Conservation (phyloP, 371 early-diverging fungal genomes). For the Mortierella sp. region DNA sequence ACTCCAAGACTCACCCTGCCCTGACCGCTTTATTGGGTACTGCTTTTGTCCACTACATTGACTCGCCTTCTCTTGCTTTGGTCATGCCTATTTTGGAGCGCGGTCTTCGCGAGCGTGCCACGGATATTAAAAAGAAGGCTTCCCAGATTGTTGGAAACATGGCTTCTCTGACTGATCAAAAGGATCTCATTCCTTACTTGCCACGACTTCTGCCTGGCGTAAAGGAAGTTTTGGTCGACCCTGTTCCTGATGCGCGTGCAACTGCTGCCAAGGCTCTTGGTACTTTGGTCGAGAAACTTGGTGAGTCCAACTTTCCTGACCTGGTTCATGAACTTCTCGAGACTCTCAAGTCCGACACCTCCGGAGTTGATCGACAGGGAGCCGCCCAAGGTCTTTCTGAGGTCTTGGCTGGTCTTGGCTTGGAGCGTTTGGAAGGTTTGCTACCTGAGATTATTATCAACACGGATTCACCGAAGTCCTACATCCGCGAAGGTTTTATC, state of each 20-base stretch:
- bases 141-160: conserved; percentile 98
- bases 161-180: conserved; percentile 92
- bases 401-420: conserved; percentile 91
- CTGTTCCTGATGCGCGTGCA: conserved; percentile 96
- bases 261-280: conserved; percentile 96
- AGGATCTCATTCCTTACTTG: conserved; percentile 92
- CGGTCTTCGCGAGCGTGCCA: conserved; percentile 90
- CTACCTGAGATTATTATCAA: conserved; percentile 93
- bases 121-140: conserved; percentile 92
- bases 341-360: conserved; percentile 88
- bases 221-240: conserved; percentile 92
- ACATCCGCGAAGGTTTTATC: conserved; percentile 97
- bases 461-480: conserved; percentile 77
- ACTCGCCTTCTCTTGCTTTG: conserved; percentile 95
- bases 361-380: conserved; percentile 95
- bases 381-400: conserved; percentile 98
- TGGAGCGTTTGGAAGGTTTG: conserved; percentile 88
- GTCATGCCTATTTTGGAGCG: conserved; percentile 95
- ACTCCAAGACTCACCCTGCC: conserved; percentile 84
- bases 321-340: conserved; percentile 87
- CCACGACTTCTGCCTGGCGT: conserved; percentile 86
- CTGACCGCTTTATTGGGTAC: conserved; percentile 90
- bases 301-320: conserved; percentile 94
- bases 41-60: conserved; percentile 97
- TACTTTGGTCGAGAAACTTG: conserved; percentile 89